These are phyloP conservation scores for Trichophyton rubrum DNA, from an alignment of 2,329 filamentous ascomycete species.

Conservation along the genomic window DNA sequence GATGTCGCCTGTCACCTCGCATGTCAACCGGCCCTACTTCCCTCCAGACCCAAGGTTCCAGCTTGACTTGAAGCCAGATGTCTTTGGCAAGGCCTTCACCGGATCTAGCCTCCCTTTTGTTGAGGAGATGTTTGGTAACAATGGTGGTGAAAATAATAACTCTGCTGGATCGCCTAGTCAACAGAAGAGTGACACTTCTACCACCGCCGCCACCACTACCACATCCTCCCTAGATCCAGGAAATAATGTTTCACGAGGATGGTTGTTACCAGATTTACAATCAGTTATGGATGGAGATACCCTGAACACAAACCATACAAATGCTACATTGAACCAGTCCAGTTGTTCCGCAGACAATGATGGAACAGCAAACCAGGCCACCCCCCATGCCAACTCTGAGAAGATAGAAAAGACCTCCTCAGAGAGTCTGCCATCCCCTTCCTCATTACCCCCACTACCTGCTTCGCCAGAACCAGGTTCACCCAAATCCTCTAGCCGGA, in stretches of 20 bases:
- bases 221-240: background rate
- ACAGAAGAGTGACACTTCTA: background rate
- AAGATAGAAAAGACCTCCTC: background rate
- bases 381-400: background rate
- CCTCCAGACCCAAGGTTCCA: background rate
- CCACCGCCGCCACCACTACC: background rate
- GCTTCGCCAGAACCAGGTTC: background rate
- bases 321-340: background rate
- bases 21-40: background rate
- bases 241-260: conserved; percentile 1
- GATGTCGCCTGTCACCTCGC: background rate
- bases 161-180: background rate
- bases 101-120: conserved; percentile 1
- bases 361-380: background rate
- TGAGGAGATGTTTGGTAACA: background rate
- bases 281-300: conserved; percentile 3
- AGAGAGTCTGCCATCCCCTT: background rate
- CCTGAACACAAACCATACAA: background rate
- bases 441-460: background rate
- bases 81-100: background rate
- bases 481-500: background rate
- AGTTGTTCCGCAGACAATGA: background rate
- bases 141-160: background rate
- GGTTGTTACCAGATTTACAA: background rate
- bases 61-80: background rate